These are phyloP conservation scores for Durotheca rogersii DNA, from an alignment of 495 filamentous ascomycete genomes.

Conservation along the genomic window DNA sequence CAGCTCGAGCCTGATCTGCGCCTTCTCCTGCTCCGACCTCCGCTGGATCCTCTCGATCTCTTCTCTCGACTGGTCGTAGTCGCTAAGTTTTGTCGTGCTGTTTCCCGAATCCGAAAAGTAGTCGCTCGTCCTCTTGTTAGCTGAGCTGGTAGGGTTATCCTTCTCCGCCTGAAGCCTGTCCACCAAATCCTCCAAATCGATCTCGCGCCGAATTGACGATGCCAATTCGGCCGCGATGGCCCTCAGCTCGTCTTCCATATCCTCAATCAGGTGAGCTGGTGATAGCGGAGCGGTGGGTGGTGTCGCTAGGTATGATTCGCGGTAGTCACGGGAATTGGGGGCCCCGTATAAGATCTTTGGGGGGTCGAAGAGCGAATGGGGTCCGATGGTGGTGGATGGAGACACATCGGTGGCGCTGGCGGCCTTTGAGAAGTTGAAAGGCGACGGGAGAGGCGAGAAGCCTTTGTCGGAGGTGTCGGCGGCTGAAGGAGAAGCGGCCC, in stretches of 20 bases:
- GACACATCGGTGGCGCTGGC: constrained; percentile 42
- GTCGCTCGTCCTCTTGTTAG: constrained; percentile 80
- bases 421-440: constrained; percentile 42
- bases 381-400: constrained; percentile 39
- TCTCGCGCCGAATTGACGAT: constrained; percentile 87
- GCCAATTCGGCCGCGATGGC: constrained; percentile 92
- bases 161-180: constrained; percentile 80
- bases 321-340: constrained; percentile 40
- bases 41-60: constrained; percentile 82
- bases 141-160: constrained; percentile 58
- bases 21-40: constrained; percentile 86
- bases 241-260: constrained; percentile 90
- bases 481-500: constrained; percentile 49
- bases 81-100: constrained; percentile 68
- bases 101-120: constrained; percentile 97
- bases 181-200: constrained; percentile 93
- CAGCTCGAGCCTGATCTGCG: constrained; percentile 79
- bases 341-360: constrained; percentile 37
- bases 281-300: constrained; percentile 43
- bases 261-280: constrained; percentile 54
- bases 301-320: constrained; percentile 50
- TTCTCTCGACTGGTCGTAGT: constrained; percentile 71
- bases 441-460: constrained; percentile 53
- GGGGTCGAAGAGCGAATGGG: constrained; percentile 40
- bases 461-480: constrained; percentile 52